Evolutionary conservation across 202 grass and related monocot species (phyloP), one percentile per base, ranked within the genome.

Genomic region (Tripidium arundinaceum): DNA sequence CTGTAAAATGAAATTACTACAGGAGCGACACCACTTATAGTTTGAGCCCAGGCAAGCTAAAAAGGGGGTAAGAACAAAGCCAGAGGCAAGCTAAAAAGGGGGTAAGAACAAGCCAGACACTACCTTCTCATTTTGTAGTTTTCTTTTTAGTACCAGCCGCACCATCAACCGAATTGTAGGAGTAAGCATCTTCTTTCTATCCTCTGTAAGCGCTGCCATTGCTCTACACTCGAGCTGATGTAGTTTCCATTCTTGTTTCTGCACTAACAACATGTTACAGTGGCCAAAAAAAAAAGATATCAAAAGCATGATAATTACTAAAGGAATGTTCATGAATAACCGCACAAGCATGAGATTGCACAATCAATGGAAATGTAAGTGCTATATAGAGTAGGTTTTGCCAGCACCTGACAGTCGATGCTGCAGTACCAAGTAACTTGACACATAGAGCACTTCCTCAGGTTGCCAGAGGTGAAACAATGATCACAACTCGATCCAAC

Each of bases 161-260:
- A 94, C 86, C 87, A 94, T 88, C 50, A 98, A 81, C 75, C 88
- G 86, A 45, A 98, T 84, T 65, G 92, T 89, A 37, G 92, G 86
- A 40, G 88, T 93, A 79, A 94, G 86, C 90, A 87, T 87, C 79
- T 84, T 94, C 68, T 83, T 98, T 81, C 90, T 93, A 62, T 92
- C 95, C 55, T 93, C 76, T 5, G 79, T 68, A 62, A 94, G 92
- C 2, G 66, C 62, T 34, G 74, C 60, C 65, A 93, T 85, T 8
- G 76, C 84, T 88, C 64, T 83, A 58, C 94, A 98, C 82, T 98
- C 90, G 9, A 84, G 79, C 80, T 94, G 92, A 81, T 98, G 95
- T 47, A 89, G 74, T 79, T 88, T 91, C 95, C 95, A 98, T 83
- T 93, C 90, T 80, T 77, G 73, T 91, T 70, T 94, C 95, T 98